These are phyloP conservation scores for Penicillium psychrofluorescens DNA, from an alignment of 495 filamentous ascomycete genomes.

Conservation along the genomic window DNA sequence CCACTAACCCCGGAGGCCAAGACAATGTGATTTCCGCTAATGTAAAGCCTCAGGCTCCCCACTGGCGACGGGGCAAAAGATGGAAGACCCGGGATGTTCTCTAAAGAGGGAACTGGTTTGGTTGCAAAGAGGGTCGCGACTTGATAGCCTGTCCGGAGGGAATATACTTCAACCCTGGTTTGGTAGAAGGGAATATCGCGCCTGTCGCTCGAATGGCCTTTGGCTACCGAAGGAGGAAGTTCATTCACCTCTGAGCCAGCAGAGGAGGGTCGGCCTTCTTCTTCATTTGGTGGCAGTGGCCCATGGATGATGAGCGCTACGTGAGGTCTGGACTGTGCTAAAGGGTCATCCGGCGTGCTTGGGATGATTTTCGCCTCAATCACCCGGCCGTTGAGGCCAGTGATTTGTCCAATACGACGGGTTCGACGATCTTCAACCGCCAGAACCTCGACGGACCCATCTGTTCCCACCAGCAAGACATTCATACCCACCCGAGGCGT, in stretches of 20 bases:
- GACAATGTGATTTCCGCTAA: slow-evolving; percentile 57
- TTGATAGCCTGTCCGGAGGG: slow-evolving; percentile 58
- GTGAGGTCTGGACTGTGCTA: slow-evolving; percentile 47
- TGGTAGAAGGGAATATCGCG: slow-evolving; percentile 55
- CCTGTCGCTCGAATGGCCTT: slow-evolving; percentile 19
- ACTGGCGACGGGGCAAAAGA: slow-evolving; percentile 52
- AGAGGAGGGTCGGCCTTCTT: slow-evolving; percentile 28
- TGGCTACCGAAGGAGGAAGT: slow-evolving; percentile 15
- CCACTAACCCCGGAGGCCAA: slow-evolving; percentile 75
- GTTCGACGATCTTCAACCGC: slow-evolving; percentile 59
- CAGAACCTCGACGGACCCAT: slow-evolving; percentile 66
- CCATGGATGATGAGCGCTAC: slow-evolving; percentile 73
- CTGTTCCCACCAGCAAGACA: slow-evolving; percentile 68
- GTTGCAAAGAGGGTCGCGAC: slow-evolving; percentile 62
- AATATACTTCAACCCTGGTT: slow-evolving; percentile 81
- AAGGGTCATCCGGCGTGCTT: slow-evolving; percentile 37
- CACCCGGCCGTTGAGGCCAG: slow-evolving; percentile 72
- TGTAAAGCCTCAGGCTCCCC: slow-evolving; percentile 64
- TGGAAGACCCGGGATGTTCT: slow-evolving; percentile 33
- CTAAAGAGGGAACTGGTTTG: slow-evolving; percentile 36
- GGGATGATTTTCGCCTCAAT: slow-evolving; percentile 73
- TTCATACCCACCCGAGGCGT: slow-evolving; percentile 48
- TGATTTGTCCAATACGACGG: slow-evolving; percentile 57
- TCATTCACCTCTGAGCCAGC: slow-evolving; percentile 33
- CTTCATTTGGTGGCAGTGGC: slow-evolving; percentile 41